Base-by-base conservation (phyloP, 805 yeast genomes). In the Ogataea pini region DNA sequence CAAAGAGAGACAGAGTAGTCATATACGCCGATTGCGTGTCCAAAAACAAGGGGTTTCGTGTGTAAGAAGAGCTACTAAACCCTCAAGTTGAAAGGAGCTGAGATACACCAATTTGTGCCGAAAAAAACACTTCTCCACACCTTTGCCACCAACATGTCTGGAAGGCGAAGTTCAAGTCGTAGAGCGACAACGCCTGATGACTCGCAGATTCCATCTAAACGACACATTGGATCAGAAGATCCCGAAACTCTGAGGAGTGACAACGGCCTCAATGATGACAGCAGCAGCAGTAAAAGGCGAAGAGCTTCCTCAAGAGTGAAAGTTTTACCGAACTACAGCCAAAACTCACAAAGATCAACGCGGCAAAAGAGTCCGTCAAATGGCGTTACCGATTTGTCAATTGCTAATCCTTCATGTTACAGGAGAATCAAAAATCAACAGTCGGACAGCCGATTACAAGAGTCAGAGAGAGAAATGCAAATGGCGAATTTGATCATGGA, bases 401-500 rank as follows among this genome's bases (percentile, higher is more conserved):
- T 3, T 7, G 36, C 22, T 6, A 12, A 43, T 14, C 48, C 55
- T 3, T 34, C 52, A 3, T 51, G 52, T 36, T 42, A 37, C 27
- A 43, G 29, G n/a, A 27, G 25, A 22, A 47, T 39, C 8, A n/a
- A 24, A 4, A 7, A 22, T 3, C 17, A 28, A 24, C 25, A 28
- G 8, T 28, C 9, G 27, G 28, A 39, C 12, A 39, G 10, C 25
- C 7, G 22, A 33, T 14, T 33, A 46, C 24, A 14, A 18, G 44
- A 20, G 6, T 3, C 3, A 25, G 42, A 39, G 7, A 10, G 2
- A 19, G 63, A 65, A 42, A 65, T 71, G 19, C 65, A 63, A 37
- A 54, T 81, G 48, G 76, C 78, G 0, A 69, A 74, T 5, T 51
- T 80, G 46, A 63, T 75, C 31, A 64, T 75, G 13, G 67, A 73